Percentiles rank a stretch among this genome's conserved stretches.
These are phyloP conservation scores for Letharia columbiana DNA, from an alignment of 495 filamentous ascomycete species.

Conservation along the genomic window DNA sequence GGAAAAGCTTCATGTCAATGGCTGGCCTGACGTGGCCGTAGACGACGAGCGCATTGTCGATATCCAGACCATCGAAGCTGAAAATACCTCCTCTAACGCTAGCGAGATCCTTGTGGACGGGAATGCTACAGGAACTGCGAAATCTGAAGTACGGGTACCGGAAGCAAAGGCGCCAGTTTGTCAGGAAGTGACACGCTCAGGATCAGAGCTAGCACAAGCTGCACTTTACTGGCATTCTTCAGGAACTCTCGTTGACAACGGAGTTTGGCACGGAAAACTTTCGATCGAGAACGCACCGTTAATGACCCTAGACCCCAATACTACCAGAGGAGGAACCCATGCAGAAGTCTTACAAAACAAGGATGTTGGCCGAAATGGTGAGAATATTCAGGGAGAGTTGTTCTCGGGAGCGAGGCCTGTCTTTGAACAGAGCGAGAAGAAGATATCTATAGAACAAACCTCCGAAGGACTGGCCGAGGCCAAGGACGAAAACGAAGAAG, in stretches of 20 bases:
- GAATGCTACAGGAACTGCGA: not conserved
- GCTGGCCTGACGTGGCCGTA: not conserved
- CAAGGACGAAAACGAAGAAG: slow-evolving; percentile 52
- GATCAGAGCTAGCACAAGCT: not conserved
- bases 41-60: not conserved
- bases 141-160: not conserved
- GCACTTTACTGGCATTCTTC: slow-evolving; percentile 3
- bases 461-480: slow-evolving; percentile 29
- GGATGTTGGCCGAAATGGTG: not conserved
- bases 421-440: not conserved
- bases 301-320: not conserved
- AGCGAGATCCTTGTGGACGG: not conserved
- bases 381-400: not conserved
- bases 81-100: not conserved
- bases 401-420: not conserved
- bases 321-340: not conserved
- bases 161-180: not conserved
- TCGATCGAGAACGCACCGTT: not conserved
- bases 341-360: not conserved
- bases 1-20: not conserved
- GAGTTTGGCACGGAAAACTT: not conserved
- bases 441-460: not conserved
- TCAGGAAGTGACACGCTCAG: not conserved
- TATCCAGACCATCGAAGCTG: not conserved
- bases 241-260: not conserved